These are phyloP conservation scores for Glebionis coronaria DNA, from an alignment of 129 eudicot species.

Conservation along the genomic window DNA sequence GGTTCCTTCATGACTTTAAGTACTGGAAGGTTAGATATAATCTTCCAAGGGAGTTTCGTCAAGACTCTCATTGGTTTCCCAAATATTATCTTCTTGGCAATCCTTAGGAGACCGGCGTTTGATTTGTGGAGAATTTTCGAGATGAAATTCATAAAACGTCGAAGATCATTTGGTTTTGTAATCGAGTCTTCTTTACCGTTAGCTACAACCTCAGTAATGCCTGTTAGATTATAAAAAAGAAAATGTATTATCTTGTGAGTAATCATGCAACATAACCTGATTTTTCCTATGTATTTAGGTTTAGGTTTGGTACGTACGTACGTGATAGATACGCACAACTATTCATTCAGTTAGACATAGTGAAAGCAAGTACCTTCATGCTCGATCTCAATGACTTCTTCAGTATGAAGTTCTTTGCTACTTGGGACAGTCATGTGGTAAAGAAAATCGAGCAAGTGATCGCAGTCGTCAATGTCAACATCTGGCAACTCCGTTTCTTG, in stretches of 20 bases:
- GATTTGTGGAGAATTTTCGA: slow-evolving; percentile 16
- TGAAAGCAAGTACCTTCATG: slow-evolving; percentile 12
- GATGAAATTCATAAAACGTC: not conserved
- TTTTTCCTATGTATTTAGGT: too few species aligned
- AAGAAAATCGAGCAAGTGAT: slow-evolving; percentile 55
- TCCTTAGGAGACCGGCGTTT: slow-evolving; percentile 19
- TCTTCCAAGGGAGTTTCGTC: slow-evolving; percentile 43
- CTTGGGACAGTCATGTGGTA: slow-evolving; percentile 52
- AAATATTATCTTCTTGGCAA: slow-evolving; percentile 32
- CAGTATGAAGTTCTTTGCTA: slow-evolving; percentile 17
- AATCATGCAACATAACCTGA: too few species aligned
- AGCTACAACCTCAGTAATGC: not conserved
- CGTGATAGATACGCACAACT: too few species aligned
- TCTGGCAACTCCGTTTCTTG: slow-evolving; percentile 23
- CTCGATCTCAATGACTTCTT: slow-evolving; percentile 14
- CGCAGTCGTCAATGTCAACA: slow-evolving; percentile 28
- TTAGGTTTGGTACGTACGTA: too few species aligned
- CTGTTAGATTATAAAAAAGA: not conserved
- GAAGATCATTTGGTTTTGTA: slow-evolving; percentile 12
- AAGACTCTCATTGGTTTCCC: slow-evolving; percentile 36
- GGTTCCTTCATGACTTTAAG: slow-evolving; percentile 44
- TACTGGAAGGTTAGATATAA: slow-evolving; percentile 50
- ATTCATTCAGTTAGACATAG: too few species aligned
- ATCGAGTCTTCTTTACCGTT: slow-evolving; percentile 11
- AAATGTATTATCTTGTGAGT: too few species aligned